Evolutionary conservation across 2,329 filamentous ascomycete species (phyloP), one percentile per base, ranked within the genome.

Genomic region (Cyphellophora europaea): DNA sequence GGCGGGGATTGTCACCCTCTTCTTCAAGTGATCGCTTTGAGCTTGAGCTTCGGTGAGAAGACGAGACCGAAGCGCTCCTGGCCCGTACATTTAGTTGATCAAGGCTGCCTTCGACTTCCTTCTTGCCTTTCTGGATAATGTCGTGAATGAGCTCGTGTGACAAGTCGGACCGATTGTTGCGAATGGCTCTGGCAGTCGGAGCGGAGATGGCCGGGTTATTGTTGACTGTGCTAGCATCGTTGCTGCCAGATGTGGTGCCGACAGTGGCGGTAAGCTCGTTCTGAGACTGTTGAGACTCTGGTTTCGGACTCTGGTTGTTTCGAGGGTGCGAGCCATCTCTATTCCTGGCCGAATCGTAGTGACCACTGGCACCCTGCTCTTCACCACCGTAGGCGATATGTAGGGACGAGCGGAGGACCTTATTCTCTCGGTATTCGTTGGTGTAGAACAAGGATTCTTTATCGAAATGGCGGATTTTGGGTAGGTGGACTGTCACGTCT

Each of bases 401-500:
- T 19, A 50, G 34, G n/a, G 30, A 21, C 19, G 11, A 10, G 8
- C n/a, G 21, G 21, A 8, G 8, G 8, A n/a, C 8, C 11, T 32
- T 16, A 12, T 29, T 15, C 13, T 34, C 35, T 35, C 44, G 41
- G 30, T 47, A 36, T 28, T 45, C 40, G 27, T 47, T 48, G 6
- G 27, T 46, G 36, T 49, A 48, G 19, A 28, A 31, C 25, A 49
- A 39, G 3, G 38, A 42, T 25, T 43, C 39, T 38, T 35, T 35
- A 25, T 43, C 35, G 17, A 43, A 49, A 30, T 43, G 38, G 28
- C 42, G 36, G 30, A 43, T 43, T 14, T 38, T 38, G 33, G 49
- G 49, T 8, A 47, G 43, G 37, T 49, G 47, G 10, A 51, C 44
- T 16, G 41, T 69, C 36, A 83, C 72, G 52, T 81, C 71, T 34